These are phyloP conservation scores for Hypoxylon sp. DNA, from an alignment of 2,329 filamentous ascomycete genomes.

Conservation along the genomic window DNA sequence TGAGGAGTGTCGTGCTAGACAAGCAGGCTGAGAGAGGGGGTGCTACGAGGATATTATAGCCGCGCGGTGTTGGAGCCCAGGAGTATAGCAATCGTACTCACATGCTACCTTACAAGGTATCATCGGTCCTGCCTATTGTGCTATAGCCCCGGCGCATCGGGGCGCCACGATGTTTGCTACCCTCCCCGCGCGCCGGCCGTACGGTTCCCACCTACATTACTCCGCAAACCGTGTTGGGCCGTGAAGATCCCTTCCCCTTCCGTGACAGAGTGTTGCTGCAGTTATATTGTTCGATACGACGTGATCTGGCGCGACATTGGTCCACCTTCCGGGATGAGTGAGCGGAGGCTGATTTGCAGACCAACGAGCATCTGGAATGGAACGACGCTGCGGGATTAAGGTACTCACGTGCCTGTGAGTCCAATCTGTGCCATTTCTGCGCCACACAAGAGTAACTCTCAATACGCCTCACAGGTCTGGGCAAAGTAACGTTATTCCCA, in stretches of 20 bases:
- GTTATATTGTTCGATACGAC: slow-evolving; percentile 11
- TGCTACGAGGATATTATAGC: neutral
- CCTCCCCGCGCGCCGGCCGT: slow-evolving; percentile 15
- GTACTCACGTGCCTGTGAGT: slow-evolving; percentile 19
- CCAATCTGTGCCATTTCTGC: slow-evolving; percentile 19
- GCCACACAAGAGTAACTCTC: neutral
- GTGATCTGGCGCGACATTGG: slow-evolving; percentile 23
- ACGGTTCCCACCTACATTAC: slow-evolving; percentile 7
- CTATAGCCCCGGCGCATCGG: slow-evolving; percentile 10
- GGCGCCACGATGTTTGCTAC: neutral
- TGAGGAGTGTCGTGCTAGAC: neutral
- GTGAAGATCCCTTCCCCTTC: slow-evolving; percentile 25
- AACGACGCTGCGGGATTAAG: slow-evolving; percentile 10
- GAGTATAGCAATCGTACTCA: neutral
- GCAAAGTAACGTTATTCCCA: slow-evolving; percentile 19
- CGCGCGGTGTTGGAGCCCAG: neutral
- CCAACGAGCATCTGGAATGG: slow-evolving; percentile 16
- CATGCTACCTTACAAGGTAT: neutral
- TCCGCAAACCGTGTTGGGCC: slow-evolving; percentile 2
- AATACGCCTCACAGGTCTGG: slow-evolving; percentile 10
- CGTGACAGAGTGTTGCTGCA: neutral
- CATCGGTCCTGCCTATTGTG: slow-evolving; percentile 7
- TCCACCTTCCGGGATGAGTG: slow-evolving; percentile 16
- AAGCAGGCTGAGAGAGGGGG: neutral
- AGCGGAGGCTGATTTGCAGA: slow-evolving; percentile 10